Percentiles rank a stretch among this genome's conserved stretches.
Evolutionary conservation across 2,329 filamentous ascomycete species (phyloP).

Genomic region (Emergomyces orientalis): DNA sequence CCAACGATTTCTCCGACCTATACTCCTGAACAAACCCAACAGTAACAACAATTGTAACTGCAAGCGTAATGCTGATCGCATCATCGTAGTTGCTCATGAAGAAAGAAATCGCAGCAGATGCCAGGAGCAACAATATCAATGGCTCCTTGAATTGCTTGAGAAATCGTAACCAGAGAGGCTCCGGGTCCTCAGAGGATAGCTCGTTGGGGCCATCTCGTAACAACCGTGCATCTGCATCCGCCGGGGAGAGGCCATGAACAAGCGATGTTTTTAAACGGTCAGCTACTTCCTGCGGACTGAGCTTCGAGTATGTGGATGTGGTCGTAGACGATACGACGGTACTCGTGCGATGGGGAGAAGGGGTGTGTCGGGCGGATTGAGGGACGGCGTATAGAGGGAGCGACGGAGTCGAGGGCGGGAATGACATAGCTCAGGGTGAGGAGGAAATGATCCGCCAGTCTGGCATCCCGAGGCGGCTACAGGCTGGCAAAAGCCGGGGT

Average conservation of each 20-base stretch:
- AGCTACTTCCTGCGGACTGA: constrained; percentile 71
- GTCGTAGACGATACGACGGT: constrained; percentile 22
- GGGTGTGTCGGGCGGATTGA: constrained; percentile 14
- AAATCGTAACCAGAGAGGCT: constrained; percentile 91
- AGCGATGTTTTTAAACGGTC: constrained; percentile 73
- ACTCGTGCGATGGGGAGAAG: constrained; percentile 12
- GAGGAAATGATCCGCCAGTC: constrained; percentile 4
- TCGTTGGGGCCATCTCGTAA: constrained; percentile 83
- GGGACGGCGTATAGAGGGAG: constrained; percentile 49
- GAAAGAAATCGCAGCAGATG: constrained; percentile 78
- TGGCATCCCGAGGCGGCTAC: constrained; percentile 10
- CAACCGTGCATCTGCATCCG: constrained; percentile 71
- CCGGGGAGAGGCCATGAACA: constrained; percentile 66
- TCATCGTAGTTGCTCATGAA: constrained; percentile 91
- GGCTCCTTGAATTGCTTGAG: constrained; percentile 95
- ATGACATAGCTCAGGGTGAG: constrained; percentile 52
- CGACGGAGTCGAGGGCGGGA: constrained; percentile 42
- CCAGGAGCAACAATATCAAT: constrained; percentile 81
- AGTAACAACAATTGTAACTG: constrained; percentile 91
- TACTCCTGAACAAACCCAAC: constrained; percentile 98
- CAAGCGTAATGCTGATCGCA: constrained; percentile 87
- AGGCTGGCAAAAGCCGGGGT: constrained; percentile 5
- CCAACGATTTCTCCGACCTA: constrained; percentile 90
- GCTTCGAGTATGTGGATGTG: constrained; percentile 48
- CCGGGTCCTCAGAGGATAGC: constrained; percentile 83